Evolutionary conservation across 768 basidiomycete species (phyloP), one percentile per base, ranked within the genome.

Genomic region (Boletus sp.): DNA sequence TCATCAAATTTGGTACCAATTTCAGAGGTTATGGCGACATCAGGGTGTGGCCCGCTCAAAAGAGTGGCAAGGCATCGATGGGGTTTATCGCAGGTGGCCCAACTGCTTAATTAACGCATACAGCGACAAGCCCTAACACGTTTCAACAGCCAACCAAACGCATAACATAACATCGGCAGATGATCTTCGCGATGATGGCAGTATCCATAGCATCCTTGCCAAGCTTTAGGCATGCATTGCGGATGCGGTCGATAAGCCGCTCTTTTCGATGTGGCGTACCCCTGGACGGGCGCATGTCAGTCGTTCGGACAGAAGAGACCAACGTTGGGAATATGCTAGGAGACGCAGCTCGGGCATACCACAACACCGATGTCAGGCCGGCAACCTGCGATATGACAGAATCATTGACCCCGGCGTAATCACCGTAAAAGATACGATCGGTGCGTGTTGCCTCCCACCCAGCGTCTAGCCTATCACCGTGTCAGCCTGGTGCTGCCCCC

Each of bases 331-430:
- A 51, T 21, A 54, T 54, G 48, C 29, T 56, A 3, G 55, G 54
- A 21, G 46, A 60, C 50, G 61, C 54, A 47, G 61, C 54, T 45
- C 64, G 64, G 64, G 47, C 49, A 37, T 60, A 60, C 43, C 42
- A 57, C 25, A 44, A 55, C 27, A 23, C 64, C 64, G 64, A 63
- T 34, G 51, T 57, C 1, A n/a, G n/a, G n/a, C n/a, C 0, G 48
- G 64, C 2, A 46, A 34, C 42, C 27, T 51, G 25, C 44, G 53
- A 17, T 44, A 40, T 25, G 40, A 55, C 29, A 59, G 51, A 57
- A 21, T 55, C 50, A 52, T 58, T 11, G 40, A 49, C 7, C 37
- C 51, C 2, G 46, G 54, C 25, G 27, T 33, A 21, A 32, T 55
- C 40, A 54, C 47, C 3, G 27, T 57, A 0, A 55, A 59, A 37